Evolutionary conservation across 2,329 filamentous ascomycete species (phyloP).

Genomic region (Nemania sp.): DNA sequence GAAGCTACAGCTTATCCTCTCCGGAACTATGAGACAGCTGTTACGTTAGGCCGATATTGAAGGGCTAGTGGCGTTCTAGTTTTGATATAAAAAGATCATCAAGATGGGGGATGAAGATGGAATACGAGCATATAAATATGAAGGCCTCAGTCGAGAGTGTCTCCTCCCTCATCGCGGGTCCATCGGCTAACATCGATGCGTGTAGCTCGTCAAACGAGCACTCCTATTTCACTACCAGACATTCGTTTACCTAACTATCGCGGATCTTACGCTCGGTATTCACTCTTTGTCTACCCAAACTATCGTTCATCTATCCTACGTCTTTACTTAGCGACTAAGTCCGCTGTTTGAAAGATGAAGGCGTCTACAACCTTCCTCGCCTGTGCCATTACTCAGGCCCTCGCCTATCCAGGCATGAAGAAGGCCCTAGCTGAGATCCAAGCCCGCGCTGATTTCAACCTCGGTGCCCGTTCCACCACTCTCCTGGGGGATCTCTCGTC

Average conservation of each 20-base stretch:
- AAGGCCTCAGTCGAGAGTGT: not conserved
- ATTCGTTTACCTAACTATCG: not conserved
- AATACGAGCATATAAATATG: slow-evolving; percentile 26
- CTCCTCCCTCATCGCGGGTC: not conserved
- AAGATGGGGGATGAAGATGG: not conserved
- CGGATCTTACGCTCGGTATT: not conserved
- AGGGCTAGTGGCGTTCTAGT: not conserved
- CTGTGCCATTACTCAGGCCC: slow-evolving; percentile 30
- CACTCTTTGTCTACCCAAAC: not conserved
- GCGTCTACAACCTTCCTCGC: slow-evolving; percentile 33
- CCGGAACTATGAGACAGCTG: not conserved
- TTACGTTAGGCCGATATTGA: not conserved
- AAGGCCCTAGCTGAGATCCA: slow-evolving; percentile 44
- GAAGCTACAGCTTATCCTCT: slow-evolving; percentile 1
- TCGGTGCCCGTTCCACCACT: slow-evolving; percentile 39
- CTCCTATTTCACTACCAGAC: not conserved
- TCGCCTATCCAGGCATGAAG: slow-evolving; percentile 47
- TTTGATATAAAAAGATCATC: not conserved
- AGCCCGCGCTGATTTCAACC: slow-evolving; percentile 38
- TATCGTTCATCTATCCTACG: not conserved
- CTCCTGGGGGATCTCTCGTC: slow-evolving; percentile 45
- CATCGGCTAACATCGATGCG: not conserved
- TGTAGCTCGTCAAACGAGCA: not conserved
- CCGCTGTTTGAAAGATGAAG: slow-evolving; percentile 40
- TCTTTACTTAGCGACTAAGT: too few species aligned